Percentiles rank a stretch among this genome's conserved stretches.
Evolutionary conservation across 257 asterid genomes (phyloP).

Genomic region (Prunella vulgaris): DNA sequence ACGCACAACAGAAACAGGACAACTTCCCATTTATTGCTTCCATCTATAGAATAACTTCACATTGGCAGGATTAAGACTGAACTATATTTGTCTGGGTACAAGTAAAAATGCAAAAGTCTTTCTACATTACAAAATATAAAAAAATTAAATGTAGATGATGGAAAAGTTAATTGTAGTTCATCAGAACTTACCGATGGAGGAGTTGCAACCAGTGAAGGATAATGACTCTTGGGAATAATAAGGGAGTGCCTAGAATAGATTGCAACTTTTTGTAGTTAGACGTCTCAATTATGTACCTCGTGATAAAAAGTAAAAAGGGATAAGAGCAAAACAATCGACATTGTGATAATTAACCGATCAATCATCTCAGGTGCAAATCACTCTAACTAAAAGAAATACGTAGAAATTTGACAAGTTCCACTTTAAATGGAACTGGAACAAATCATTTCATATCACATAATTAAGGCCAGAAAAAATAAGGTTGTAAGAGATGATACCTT

Average conservation of each 20-base stretch:
- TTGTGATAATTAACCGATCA: neutral
- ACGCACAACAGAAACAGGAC: neutral
- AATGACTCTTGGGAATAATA: slow-evolving; percentile 85
- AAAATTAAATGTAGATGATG: neutral
- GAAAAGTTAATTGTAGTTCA: neutral
- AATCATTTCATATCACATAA: neutral
- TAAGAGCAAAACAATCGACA: neutral
- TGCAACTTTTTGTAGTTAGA: slow-evolving; percentile 13
- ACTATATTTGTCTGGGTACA: neutral
- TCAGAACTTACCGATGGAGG: slow-evolving; percentile 71
- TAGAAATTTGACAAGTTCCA: neutral
- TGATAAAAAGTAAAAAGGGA: neutral
- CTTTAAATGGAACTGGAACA: neutral
- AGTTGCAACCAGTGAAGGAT: slow-evolving; percentile 73
- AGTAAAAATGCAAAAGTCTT: neutral
- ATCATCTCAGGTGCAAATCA: neutral
- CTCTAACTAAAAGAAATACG: neutral
- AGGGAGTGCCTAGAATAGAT: slow-evolving; percentile 68
- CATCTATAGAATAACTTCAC: neutral
- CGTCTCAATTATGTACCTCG: neutral
- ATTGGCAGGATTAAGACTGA: neutral
- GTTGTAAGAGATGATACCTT: slow-evolving; percentile 63
- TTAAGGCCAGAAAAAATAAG: slow-evolving; percentile 9
- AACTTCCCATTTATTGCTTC: neutral
- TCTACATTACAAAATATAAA: neutral